Evolutionary conservation across 2,329 filamentous ascomycete genomes (phyloP), one percentile per base, ranked within the genome.

Genomic region (Diplodia mutila): DNA sequence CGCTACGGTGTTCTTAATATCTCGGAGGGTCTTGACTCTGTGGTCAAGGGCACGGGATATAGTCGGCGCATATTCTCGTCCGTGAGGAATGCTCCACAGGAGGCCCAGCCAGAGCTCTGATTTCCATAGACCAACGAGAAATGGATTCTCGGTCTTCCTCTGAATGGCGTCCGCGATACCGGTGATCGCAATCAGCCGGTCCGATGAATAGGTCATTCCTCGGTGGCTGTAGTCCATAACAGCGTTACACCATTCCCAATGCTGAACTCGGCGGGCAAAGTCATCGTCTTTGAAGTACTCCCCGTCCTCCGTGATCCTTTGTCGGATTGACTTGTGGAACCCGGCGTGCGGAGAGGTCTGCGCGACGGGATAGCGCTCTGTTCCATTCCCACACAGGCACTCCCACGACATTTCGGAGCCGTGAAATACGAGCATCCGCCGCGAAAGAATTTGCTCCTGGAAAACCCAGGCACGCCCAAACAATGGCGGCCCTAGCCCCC

Each of bases 231-330:
- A 67, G 42, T 66, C 32, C 5, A 32, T 34, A 5, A 66, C 23
- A 8, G 23, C 61, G 0, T 68, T 54, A 51, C 67, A 70, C 73
- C 73, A 73, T 5, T 68, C 23, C 23, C 69, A 55, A 9, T 71
- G 67, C 49, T 71, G 68, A 8, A 32, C 8, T 5, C 55, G 68
- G 8, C 59, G 37, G 18, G 66, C 69, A 46, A 68, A 63, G 5
- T 34, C 46, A 18, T 67, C 51, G 4, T 54, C 51, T 3, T 67
- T 21, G 63, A 72, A 72, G 51, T 68, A 72, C 12, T 74, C 71
- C 0, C 29, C 23, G 6, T 67, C 54, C 9, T 68, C 42, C 53
- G 68, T 69, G 12, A 73, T 71, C 2, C 69, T 70, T 3, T 21
- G 53, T 1, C 69, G 68, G 27, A 73, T 67, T 18, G 23, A 18